Evolutionary conservation across 768 basidiomycete species (phyloP).

Genomic region (Lepiota venenata): DNA sequence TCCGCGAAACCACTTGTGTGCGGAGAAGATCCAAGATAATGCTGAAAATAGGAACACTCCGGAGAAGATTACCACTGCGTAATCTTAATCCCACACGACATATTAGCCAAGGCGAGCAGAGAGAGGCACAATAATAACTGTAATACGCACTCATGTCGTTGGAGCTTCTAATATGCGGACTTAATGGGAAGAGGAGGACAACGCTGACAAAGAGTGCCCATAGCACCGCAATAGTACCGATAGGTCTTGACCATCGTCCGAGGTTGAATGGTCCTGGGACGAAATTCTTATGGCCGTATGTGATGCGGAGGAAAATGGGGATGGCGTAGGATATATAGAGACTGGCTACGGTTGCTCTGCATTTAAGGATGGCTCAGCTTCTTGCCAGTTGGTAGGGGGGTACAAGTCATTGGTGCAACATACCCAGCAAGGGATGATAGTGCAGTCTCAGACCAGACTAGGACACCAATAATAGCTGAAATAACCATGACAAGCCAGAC

Average conservation of each 20-base stretch:
- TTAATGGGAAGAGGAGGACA: constrained; percentile 30
- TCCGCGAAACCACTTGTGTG: constrained; percentile 68
- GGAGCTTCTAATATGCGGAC: constrained; percentile 16
- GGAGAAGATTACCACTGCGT: constrained; percentile 63
- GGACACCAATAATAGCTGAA: constrained; percentile 26
- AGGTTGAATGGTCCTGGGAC: constrained; percentile 32
- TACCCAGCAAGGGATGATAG: constrained; percentile 33
- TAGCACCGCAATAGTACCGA: constrained; percentile 25
- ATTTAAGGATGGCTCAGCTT: neutral
- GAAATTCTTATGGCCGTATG: constrained; percentile 27
- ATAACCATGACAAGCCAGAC: constrained; percentile 35
- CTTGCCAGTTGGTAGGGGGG: neutral
- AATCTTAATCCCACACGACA: constrained; percentile 41
- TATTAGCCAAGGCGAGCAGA: neutral
- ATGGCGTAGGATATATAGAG: constrained; percentile 35
- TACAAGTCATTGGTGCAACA: neutral
- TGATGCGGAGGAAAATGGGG: constrained; percentile 33
- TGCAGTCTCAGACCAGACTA: constrained; percentile 30
- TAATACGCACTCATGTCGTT: constrained; percentile 30
- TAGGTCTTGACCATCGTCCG: constrained; percentile 23
- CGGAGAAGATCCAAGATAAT: constrained; percentile 62
- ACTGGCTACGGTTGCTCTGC: constrained; percentile 28
- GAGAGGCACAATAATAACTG: neutral
- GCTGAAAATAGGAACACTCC: constrained; percentile 63
- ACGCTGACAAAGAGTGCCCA: constrained; percentile 32